Base-by-base conservation (phyloP, 352 stramenopile species). In the Pythium biforme region DNA sequence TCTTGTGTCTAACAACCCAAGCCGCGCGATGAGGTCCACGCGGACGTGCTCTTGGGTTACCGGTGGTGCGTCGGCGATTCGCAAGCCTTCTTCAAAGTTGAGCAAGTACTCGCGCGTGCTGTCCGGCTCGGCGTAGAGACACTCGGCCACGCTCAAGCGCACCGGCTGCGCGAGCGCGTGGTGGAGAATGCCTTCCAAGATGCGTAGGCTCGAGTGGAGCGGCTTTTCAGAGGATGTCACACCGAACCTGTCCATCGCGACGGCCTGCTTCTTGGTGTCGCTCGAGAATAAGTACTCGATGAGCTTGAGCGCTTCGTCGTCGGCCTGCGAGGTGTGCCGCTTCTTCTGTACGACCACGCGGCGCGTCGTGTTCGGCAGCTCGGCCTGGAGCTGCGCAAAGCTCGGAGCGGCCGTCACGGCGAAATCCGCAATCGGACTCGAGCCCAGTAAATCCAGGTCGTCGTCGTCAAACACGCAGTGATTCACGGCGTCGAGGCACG, bases 271-370 rank as follows among this genome's bases (percentile, higher is more conserved):
- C 40, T 25, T 48, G 19, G 60, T 49, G 33, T 79, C 65, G 34
- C 43, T 55, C 15, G 64, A 79, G 49, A 75, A 79, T 20, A 79
- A 39, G 61, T 69, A 75, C 40, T 79, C 68, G 59, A 75, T 48
- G 17, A 69, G 55, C 62, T 73, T 75, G 49, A 61, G 39, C 54
- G 54, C 26, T 33, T 69, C 49, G 33, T 72, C 59, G 20, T 62
- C 64, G 20, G 61, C 27, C 40, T 67, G 62, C 50, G 45, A 64
- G 52, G n/a, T 58, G 37, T 19, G 52, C 39, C 49, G 54, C 39
- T 63, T 64, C 64, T 70, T 70, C 43, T 55, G 31, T 3, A 61
- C 25, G 14, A 70, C 37, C 27, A 66, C 25, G 9, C 61, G 61
- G 6, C 43, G 37, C 4, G 52, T 50, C n/a, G 52, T 50, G 7